phyloP scores from a whole-genome alignment of 2,329 filamentous ascomycete genomes.

The Fusarium sp. region DNA sequence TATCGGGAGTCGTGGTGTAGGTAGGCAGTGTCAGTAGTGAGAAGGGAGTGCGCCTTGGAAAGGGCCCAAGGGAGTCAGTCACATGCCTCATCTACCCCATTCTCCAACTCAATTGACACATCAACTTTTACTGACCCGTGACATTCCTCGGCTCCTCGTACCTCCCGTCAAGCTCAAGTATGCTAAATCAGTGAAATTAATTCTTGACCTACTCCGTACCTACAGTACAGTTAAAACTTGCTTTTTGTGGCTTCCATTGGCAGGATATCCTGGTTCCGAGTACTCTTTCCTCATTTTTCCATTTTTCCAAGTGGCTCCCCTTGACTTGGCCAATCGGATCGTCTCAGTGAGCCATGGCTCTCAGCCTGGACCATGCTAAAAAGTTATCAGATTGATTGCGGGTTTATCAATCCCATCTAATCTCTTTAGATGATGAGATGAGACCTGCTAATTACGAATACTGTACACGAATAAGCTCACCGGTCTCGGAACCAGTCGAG shows the following conservation, averaged over 20 bases:
- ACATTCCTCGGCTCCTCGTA: not conserved
- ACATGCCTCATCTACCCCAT: conserved; percentile 20
- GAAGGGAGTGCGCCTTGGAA: conserved; percentile 27
- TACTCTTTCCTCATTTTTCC: conserved; percentile 10
- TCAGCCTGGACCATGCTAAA: conserved; percentile 8
- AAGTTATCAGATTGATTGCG: conserved; percentile 32
- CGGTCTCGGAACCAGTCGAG: conserved; percentile 31
- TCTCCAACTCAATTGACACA: not conserved
- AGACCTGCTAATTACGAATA: conserved; percentile 3
- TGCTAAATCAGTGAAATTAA: not conserved
- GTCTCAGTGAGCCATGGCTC: conserved; percentile 7
- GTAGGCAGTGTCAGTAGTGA: not conserved
- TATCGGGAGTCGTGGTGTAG: not conserved
- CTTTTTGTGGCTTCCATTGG: not conserved
- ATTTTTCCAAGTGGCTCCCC: not conserved
- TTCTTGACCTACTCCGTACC: no score
- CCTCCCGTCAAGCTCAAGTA: not conserved
- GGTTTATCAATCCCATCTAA: conserved; percentile 46
- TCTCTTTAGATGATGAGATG: conserved; percentile 30
- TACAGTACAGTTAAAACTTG: no score
- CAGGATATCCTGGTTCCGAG: not conserved
- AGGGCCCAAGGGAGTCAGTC: conserved; percentile 11
- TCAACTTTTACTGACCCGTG: not conserved
- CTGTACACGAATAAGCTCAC: not conserved
- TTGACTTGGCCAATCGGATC: conserved; percentile 30